Conservation (phyloP, 2,329 filamentous ascomycete species). For the Cercospora sojina region DNA sequence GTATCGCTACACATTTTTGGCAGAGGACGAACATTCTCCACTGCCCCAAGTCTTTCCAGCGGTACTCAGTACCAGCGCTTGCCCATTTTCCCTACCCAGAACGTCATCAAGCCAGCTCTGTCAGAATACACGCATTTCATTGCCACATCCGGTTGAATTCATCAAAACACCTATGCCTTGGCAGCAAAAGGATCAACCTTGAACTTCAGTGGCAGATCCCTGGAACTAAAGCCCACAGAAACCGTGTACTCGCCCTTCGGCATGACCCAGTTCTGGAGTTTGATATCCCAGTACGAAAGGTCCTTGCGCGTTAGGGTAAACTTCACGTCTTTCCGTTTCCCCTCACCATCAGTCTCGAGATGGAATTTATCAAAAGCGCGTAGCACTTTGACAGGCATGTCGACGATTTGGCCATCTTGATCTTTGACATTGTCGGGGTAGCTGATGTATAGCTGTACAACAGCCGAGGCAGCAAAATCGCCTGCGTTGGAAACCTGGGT, state of each 20-base stretch:
- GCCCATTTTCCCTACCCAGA: neutral
- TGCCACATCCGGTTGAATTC: neutral
- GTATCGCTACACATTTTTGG: neutral
- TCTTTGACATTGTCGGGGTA: slow-evolving; percentile 39
- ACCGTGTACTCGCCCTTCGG: slow-evolving; percentile 37
- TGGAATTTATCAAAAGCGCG: slow-evolving; percentile 47
- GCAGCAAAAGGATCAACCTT: slow-evolving; percentile 19
- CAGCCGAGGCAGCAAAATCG: slow-evolving; percentile 51
- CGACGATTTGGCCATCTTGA: slow-evolving; percentile 29
- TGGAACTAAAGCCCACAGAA: slow-evolving; percentile 33
- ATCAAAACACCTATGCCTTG: neutral
- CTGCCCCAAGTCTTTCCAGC: too few relatives aligned
- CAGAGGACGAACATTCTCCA: too few relatives aligned
- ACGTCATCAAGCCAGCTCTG: neutral
- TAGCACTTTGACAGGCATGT: slow-evolving; percentile 51
- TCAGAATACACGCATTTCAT: neutral
- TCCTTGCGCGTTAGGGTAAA: slow-evolving; percentile 41
- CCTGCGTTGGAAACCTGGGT: slow-evolving; percentile 64
- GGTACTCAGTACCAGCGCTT: neutral
- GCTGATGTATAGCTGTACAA: slow-evolving; percentile 59
- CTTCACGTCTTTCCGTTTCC: slow-evolving; percentile 28
- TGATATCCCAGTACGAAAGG: slow-evolving; percentile 40
- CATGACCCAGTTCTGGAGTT: slow-evolving; percentile 40
- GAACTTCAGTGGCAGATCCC: slow-evolving; percentile 19
- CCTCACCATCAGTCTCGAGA: slow-evolving; percentile 27